Evolutionary conservation across 2,329 filamentous ascomycete species (phyloP), one percentile per base, ranked within the genome.

Genomic region (Escovopsis sp.): DNA sequence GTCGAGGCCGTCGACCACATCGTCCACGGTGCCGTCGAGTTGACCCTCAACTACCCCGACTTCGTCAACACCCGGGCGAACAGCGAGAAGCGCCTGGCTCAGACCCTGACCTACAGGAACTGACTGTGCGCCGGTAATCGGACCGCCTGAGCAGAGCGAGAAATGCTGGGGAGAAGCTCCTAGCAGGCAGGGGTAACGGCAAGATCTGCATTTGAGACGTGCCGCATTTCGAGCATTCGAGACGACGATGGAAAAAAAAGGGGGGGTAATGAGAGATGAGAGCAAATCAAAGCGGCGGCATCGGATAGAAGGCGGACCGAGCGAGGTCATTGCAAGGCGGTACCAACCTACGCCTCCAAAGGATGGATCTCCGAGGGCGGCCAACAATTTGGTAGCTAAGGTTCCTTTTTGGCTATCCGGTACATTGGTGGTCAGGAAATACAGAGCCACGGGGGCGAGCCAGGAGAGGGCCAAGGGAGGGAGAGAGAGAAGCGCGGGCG

Each of bases 41-140:
- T 94, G 53, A 94, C 87, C 23, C 74, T 94, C 55, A 94, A 94
- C 72, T 90, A 94, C 68, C 87, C 87, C 40, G 86, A 94, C 64
- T 93, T 94, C 55, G 86, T 94, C 68, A 94, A 94, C 65, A 60
- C 60, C 38, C 75, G 79, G 50, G 61, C 69, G 56, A 85, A 85
- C 68, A 50, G 41, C 31, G 57, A 60, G 53, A 51, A 50, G 42
- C 56, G 57, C 15, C 47, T 60, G 32, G 63, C 68, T 33, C 65
- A 68, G 50, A 49, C 48, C 28, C 68, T 65, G 41, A 50, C 51
- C 41, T 60, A 57, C 43, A 43, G 48, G 21, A 10, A 35, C 38
- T 14, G 36, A 27, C 27, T 35, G 21, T 23, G 44, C 51, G n/a
- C n/a, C n/a, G n/a, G n/a, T n/a, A n/a, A n/a, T n/a, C n/a, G n/a